These are phyloP conservation scores for Boletus huronensis DNA, from an alignment of 768 basidiomycete genomes.

Conservation along the genomic window DNA sequence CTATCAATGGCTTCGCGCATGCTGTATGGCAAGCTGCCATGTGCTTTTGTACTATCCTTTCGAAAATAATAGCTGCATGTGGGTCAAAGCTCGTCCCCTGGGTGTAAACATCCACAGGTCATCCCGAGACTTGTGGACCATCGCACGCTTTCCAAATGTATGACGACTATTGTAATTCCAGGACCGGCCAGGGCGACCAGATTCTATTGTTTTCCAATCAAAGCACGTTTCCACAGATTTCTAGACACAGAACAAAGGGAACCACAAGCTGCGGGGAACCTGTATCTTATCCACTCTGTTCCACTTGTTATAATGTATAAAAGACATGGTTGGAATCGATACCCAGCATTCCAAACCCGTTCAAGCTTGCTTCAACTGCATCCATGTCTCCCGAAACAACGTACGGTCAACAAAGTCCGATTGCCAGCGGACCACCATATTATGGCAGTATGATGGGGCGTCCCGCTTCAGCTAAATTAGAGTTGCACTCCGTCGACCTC, in stretches of 20 bases:
- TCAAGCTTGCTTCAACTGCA: neutral
- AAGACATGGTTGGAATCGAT: neutral
- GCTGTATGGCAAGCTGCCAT: neutral
- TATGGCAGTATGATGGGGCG: neutral
- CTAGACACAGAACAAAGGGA: slow-evolving; percentile 16
- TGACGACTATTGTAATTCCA: slow-evolving; percentile 6
- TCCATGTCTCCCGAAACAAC: slow-evolving; percentile 4
- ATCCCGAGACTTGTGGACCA: neutral
- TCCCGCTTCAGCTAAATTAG: neutral
- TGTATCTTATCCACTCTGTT: slow-evolving; percentile 11
- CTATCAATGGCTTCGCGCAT: neutral
- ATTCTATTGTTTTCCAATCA: slow-evolving; percentile 13
- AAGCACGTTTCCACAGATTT: slow-evolving; percentile 8
- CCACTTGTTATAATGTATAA: slow-evolving; percentile 13
- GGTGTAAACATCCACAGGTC: neutral
- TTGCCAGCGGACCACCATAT: neutral
- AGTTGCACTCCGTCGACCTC: slow-evolving; percentile 24
- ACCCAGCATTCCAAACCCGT: neutral
- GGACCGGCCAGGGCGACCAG: neutral
- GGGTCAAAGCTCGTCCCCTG: neutral
- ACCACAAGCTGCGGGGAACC: slow-evolving; percentile 13
- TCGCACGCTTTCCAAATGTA: neutral
- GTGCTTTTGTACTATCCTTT: neutral
- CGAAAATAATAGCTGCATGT: neutral
- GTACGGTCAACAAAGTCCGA: neutral